These are phyloP conservation scores for Phaffomyces opuntiae DNA, from an alignment of 805 yeast genomes.

Conservation along the genomic window DNA sequence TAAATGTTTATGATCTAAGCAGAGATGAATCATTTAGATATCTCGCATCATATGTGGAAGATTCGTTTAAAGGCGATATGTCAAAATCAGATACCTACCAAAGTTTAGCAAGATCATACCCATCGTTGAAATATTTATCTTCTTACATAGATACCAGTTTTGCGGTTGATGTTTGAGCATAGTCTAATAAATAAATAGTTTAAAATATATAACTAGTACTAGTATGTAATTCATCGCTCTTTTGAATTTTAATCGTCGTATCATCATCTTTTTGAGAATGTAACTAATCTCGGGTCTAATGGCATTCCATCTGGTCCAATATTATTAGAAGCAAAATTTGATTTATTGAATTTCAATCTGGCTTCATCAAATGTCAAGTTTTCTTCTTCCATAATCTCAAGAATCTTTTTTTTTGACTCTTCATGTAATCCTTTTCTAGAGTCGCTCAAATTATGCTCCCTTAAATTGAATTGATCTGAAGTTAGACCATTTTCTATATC, in stretches of 20 bases:
- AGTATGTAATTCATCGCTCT: no score
- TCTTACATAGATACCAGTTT: conserved; percentile 24
- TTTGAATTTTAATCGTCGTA: no score
- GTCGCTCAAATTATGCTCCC: conserved; percentile 42
- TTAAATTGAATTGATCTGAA: conserved; percentile 52
- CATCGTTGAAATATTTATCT: conserved; percentile 32
- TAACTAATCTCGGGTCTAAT: conserved; percentile 56
- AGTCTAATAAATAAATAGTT: neutral
- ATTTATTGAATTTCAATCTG: conserved; percentile 42
- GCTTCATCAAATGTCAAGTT: conserved; percentile 63
- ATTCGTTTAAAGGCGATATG: conserved; percentile 13
- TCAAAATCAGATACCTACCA: conserved; percentile 12
- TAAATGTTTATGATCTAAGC: neutral
- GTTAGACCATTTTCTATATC: conserved; percentile 53
- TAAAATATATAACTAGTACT: no score
- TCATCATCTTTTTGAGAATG: conserved; percentile 18
- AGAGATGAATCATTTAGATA: conserved; percentile 38
- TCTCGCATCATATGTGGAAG: conserved; percentile 30
- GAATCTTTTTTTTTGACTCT: conserved; percentile 43
- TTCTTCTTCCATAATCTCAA: conserved; percentile 44
- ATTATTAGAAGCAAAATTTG: conserved; percentile 39
- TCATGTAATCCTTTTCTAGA: conserved; percentile 56
- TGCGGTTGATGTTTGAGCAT: neutral
- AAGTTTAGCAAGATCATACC: conserved; percentile 22
- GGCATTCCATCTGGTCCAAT: conserved; percentile 66